phyloP scores from a whole-genome alignment of 805 yeast species.

The Wickerhamiella kurtzmanii region DNA sequence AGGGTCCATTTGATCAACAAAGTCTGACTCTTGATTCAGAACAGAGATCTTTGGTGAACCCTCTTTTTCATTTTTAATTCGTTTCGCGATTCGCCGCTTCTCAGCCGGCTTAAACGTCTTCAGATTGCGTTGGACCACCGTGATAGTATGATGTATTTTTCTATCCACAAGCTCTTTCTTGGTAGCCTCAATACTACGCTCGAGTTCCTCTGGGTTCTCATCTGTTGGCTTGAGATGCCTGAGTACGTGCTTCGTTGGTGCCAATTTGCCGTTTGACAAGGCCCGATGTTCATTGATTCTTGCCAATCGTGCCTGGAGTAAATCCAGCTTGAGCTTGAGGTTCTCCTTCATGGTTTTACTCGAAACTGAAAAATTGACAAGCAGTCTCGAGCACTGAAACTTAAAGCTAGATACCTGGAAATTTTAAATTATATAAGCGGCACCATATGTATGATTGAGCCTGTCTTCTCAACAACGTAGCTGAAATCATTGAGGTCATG shows the following conservation, averaged over 20 bases:
- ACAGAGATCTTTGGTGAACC: slow-evolving; percentile 4
- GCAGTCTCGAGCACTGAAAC: too few relatives aligned
- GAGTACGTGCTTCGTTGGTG: slow-evolving; percentile 21
- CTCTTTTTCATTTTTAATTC: slow-evolving; percentile 13
- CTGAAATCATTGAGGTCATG: too few relatives aligned
- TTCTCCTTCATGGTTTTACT: slow-evolving; percentile 22
- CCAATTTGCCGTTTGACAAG: slow-evolving; percentile 18
- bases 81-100: slow-evolving; percentile 23
- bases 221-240: slow-evolving; percentile 10
- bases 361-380: not conserved
- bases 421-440: not conserved
- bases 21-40: slow-evolving; percentile 9
- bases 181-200: slow-evolving; percentile 14
- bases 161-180: slow-evolving; percentile 22
- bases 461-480: not conserved
- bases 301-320: slow-evolving; percentile 26
- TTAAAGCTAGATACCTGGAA: not conserved
- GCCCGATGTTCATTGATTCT: slow-evolving; percentile 12
- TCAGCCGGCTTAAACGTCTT: slow-evolving; percentile 25
- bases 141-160: slow-evolving; percentile 22
- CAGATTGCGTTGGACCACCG: slow-evolving; percentile 20
- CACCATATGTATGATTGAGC: not conserved
- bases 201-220: slow-evolving; percentile 12
- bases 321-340: slow-evolving; percentile 26
- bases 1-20: slow-evolving; percentile 10